A percentile compares a stretch with the other conserved stretches of the same genome.
Evolutionary conservation across 225 moss, liverwort and hornwort species (phyloP).

Genomic region (Climacium dendroides): DNA sequence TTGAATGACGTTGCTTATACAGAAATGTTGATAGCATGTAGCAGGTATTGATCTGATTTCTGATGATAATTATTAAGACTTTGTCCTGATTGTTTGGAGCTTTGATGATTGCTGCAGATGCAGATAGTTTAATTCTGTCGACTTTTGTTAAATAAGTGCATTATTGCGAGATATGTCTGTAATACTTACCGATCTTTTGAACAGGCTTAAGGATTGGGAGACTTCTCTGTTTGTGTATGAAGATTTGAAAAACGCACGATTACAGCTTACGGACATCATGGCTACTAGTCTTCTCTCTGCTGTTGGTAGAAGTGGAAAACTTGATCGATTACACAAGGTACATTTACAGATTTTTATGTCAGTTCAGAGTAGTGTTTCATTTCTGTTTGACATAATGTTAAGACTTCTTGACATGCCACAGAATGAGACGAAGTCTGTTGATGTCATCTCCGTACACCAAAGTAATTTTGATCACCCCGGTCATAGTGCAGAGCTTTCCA

Average conservation of each 20-base stretch:
- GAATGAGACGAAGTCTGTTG: background rate
- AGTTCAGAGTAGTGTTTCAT: background rate
- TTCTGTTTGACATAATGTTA: background rate
- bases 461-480: background rate
- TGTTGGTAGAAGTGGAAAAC: constrained; percentile 57
- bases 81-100: background rate
- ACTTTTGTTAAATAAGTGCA: background rate
- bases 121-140: background rate
- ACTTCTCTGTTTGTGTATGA: constrained; percentile 52
- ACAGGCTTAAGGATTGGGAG: constrained; percentile 67
- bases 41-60: constrained; percentile 36
- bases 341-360: background rate
- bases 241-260: constrained; percentile 20
- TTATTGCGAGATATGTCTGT: background rate
- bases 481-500: background rate
- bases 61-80: background rate
- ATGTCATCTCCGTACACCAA: background rate
- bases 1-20: constrained; percentile 34
- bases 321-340: constrained; percentile 61
- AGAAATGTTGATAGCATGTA: constrained; percentile 68
- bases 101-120: background rate
- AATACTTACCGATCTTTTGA: background rate
- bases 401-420: background rate
- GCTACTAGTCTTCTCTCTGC: constrained; percentile 49
- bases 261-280: constrained; percentile 33